Base-by-base conservation (phyloP, 169 alveolate genomes). In the Blepharisma undulans region DNA sequence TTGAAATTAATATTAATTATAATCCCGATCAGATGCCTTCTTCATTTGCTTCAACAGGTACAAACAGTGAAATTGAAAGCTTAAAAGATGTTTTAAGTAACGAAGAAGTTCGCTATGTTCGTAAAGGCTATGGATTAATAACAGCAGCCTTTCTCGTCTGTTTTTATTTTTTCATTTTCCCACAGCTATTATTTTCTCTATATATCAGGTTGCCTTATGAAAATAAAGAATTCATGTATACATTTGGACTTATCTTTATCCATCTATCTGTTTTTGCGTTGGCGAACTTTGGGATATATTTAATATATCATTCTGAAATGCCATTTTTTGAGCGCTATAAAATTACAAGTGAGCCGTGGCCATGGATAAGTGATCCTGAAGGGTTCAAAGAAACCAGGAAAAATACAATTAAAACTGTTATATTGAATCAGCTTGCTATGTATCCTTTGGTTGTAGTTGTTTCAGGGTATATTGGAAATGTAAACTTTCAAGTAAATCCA, bases 311-410 rank as follows among this genome's bases (percentile, higher is more conserved):
- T 0, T 36, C 78, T 0, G 92, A 95, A 88, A 36, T 59, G 21
- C 97, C 97, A 1, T 95, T 93, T 89, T 95, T 95, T 77, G 97
- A 95, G 84, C 76, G 93, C 71, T 95, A 93, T 78, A 89, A 94
- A 48, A 90, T 92, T 19, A 25, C 34, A 1, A 7, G 14, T 16
- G 72, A 27, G 0, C 85, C 91, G 7, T 94, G 96, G 96, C 96
- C 96, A 60, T 93, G 95, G 93, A 85, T 90, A 10, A 60, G 61
- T 25, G 84, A 86, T 8, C 91, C 91, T 21, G 29, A 5, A 2
- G 25, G 16, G 8, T 93, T 86, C 87, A 87, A 48, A 6, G 27
- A 4, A 91, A 92, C 29, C 74, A 12, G 72, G 21, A 16, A 16
- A 16, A 66, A 89, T 32, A 92, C 94, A 10, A 7, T 87, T 6